These are phyloP conservation scores for Ceratocystis albifundus DNA, from an alignment of 2,329 filamentous ascomycete genomes.

Conservation along the genomic window DNA sequence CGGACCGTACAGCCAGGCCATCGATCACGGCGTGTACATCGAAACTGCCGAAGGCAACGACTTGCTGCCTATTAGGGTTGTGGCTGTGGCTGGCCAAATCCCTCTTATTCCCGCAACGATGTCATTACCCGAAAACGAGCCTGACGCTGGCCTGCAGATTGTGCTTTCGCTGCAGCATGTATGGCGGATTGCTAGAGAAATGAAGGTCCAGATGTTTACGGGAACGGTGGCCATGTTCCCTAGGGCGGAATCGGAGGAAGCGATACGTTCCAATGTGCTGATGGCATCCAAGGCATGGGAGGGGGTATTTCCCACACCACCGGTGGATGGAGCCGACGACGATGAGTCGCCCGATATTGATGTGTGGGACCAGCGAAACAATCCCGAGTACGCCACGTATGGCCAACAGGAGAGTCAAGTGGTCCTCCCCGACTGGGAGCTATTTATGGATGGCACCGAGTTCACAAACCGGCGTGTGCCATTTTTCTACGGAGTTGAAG, in stretches of 20 bases:
- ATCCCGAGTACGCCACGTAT: slow-evolving; percentile 38
- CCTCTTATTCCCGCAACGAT: slow-evolving; percentile 74
- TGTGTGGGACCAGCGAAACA: slow-evolving; percentile 56
- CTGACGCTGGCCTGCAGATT: slow-evolving; percentile 42
- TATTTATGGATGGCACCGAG: slow-evolving; percentile 32
- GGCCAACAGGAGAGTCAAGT: slow-evolving; percentile 28
- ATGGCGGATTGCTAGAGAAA: slow-evolving; percentile 65
- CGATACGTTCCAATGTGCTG: slow-evolving; percentile 31
- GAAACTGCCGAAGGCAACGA: slow-evolving; percentile 34
- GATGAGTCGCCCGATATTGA: slow-evolving; percentile 44
- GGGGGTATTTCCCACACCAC: slow-evolving; percentile 32
- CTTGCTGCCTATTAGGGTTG: slow-evolving; percentile 48
- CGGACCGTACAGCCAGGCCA: slow-evolving; percentile 88
- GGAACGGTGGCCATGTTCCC: slow-evolving; percentile 66
- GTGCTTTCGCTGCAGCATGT: slow-evolving; percentile 76
- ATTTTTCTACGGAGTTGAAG: slow-evolving; percentile 62
- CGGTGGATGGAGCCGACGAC: slow-evolving; percentile 37
- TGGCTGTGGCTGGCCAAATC: slow-evolving; percentile 82
- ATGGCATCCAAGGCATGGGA: slow-evolving; percentile 41
- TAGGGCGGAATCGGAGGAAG: slow-evolving; percentile 27
- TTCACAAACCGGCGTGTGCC: slow-evolving; percentile 38
- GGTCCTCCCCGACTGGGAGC: slow-evolving; percentile 42
- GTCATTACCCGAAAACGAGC: slow-evolving; percentile 39
- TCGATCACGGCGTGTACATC: slow-evolving; percentile 38
- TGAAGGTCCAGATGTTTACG: slow-evolving; percentile 62